Base-by-base conservation (phyloP, 352 stramenopile species). In the Globisporangium orthogonon region DNA sequence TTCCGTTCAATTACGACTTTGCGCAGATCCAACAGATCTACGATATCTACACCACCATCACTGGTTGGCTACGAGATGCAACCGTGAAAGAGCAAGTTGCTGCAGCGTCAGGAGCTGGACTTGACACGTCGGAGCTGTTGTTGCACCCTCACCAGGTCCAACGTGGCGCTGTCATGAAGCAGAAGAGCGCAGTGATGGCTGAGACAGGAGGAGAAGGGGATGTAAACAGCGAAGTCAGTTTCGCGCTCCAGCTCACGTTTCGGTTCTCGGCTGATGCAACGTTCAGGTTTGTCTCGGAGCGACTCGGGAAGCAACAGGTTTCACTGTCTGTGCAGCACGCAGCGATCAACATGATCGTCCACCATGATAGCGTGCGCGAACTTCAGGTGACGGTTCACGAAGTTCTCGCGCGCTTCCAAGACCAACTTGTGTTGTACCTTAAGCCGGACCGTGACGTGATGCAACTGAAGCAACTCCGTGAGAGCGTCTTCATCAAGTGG, bases 381-480 rank as follows among this genome's bases (percentile, higher is more conserved):
- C 30, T 86, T 10, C 74, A 89, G 44, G 50, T 87, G 44, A 86
- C 74, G 30, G 52, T 87, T 3, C 65, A 83, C 41, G 70, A 80
- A 23, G n/a, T 85, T 29, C 63, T 49, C 6, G 55, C 78, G 11
- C 54, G 62, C 44, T 82, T 82, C 46, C 69, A 76, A 54, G 70
- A 81, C 43, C 67, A 69, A 2, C 56, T 83, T 2, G 63, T 86
- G 28, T 60, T 87, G 44, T 67, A 73, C 28, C 29, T 80, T 47
- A 89, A 87, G 29, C 76, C 79, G 10, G 69, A 73, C 7, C 74
- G 74, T 17, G 79, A 84, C 14, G 69, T 78, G 37, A 66, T 89
- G 18, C 70, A 76, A 33, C 14, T 83, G 11, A 73, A 78, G 60
- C 63, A 75, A 23, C 66, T 77, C 14, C 49, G 57, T 14, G 45